Evolutionary conservation across 345 rosid genomes (phyloP).

Genomic region (Euclidium syriacum): DNA sequence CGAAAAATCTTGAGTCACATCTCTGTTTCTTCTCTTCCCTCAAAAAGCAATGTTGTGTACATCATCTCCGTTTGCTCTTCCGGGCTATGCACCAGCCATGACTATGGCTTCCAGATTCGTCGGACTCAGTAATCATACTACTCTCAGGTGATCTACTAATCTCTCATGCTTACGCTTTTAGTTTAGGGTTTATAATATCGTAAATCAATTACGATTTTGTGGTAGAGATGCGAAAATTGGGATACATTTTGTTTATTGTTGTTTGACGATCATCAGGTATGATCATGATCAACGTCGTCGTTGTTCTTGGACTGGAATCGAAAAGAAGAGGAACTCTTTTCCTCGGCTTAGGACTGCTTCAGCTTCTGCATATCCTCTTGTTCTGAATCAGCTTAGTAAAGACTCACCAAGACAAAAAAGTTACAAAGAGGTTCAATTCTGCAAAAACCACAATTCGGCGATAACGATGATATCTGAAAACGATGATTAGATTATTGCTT

Average conservation of each 20-base stretch:
- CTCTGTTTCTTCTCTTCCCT: slow-evolving; percentile 6
- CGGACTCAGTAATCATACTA: slow-evolving; percentile 7
- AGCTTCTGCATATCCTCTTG: slow-evolving; percentile 67
- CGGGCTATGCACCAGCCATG: slow-evolving; percentile 22
- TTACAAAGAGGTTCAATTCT: slow-evolving; percentile 77
- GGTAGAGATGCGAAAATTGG: slow-evolving; percentile 39
- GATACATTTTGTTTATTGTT: slow-evolving; percentile 57
- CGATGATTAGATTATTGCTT: background rate
- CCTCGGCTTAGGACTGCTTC: slow-evolving; percentile 39
- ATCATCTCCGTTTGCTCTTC: slow-evolving; percentile 27
- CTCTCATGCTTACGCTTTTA: background rate
- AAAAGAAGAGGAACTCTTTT: slow-evolving; percentile 35
- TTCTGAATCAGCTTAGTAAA: slow-evolving; percentile 52
- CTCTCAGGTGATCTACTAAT: slow-evolving; percentile 31
- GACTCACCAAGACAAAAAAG: slow-evolving; percentile 50
- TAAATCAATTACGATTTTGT: slow-evolving; percentile 17
- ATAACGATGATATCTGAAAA: background rate
- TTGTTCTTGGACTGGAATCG: slow-evolving; percentile 38
- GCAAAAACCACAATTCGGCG: slow-evolving; percentile 22
- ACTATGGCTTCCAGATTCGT: slow-evolving; percentile 25
- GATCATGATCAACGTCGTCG: slow-evolving; percentile 49
- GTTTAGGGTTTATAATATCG: background rate
- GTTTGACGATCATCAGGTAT: slow-evolving; percentile 76
- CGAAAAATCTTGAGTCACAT: background rate
- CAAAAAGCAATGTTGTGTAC: slow-evolving; percentile 31